Base-by-base conservation (phyloP, 768 basidiomycete genomes). In the Polyporus arcularius region DNA sequence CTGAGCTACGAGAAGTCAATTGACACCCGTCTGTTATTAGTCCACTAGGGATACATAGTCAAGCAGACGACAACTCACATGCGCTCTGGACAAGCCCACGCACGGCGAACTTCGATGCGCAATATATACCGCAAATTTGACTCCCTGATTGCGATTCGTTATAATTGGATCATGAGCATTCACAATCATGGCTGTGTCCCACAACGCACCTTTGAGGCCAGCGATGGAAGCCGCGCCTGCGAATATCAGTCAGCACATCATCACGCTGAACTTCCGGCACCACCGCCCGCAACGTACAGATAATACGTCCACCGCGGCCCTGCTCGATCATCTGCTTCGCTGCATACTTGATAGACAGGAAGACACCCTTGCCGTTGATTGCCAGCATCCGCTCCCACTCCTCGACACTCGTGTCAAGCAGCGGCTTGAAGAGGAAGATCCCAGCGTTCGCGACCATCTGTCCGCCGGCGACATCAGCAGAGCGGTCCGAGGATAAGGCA, bases 321-420 rank as follows among this genome's bases (percentile, higher is more conserved):
- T 77, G 78, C 52, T 69, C 65, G 53, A 80, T 67, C 78, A 80
- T 78, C 55, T 79, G 72, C 30, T 52, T 11, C 4, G 71, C 78
- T 5, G 78, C 78, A 40, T 75, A 68, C 59, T 78, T 77, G 68
- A 76, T 78, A 57, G 74, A 77, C 14, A 78, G 63, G 61, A 79
- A 75, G 4, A 69, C 51, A 1, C 75, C 73, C 0, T 72, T 66
- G 0, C 66, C 67, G 50, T 80, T 80, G 58, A 77, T 62, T 12
- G 45, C 49, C 60, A 75, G 65, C 2, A 67, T 26, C 2, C 52
- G n/a, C 18, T 67, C 65, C 35, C 43, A 67, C 15, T 64, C 57
- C n/a, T 58, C 57, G 1, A 55, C 62, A 10, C n/a, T 41, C 18
- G 38, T 4, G 32, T 68, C 62, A 7, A 66, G 30, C 8, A 66